Base-by-base conservation (phyloP, 2,329 filamentous ascomycete species). In the Ascochyta rabiei region DNA sequence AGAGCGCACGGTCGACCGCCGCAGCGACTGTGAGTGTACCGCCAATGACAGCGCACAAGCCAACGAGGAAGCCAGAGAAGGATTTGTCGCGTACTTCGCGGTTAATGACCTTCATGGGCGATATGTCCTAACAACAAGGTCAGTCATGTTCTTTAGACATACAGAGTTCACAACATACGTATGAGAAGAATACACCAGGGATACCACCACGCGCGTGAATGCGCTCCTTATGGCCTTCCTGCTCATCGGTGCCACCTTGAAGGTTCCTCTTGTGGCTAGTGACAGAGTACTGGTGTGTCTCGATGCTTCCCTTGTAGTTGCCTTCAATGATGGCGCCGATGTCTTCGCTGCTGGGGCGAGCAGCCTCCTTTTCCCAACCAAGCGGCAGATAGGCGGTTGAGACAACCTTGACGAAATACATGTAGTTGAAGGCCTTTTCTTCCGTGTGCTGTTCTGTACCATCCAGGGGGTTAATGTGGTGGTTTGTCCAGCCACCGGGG, bases 361-460 rank as follows among this genome's bases (percentile, higher is more conserved):
- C 68, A 26, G 75, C 68, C 26, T 75, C 64, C 67, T 86, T 85
- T 71, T 92, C 88, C 91, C 91, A 96, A 60, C 92, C 92, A 1
- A 99, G 84, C 2, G 95, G 92, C 23, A 98, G 84, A 75, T 98
- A 99, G 1, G 92, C 93, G 1, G 95, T 99, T 3, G 90, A 91
- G 28, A 99, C 95, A 53, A 99, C 95, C 82, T 99, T 99, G 77
- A 99, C 84, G 77, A 99, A 99, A 81, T 99, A 99, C 91, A 98
- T 96, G 77, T 88, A 99, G 81, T 97, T 99, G 82, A 84, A 97
- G 61, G 89, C 89, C 64, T 91, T 85, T 69, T 97, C 92, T 31
- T 84, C 80, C 2, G 91, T 96, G 47, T 82, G 78, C 80, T 98
- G 92, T 60, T 84, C 80, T 3, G 89, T 90, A 48, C 84, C 82